phyloP scores from a whole-genome alignment of 2,329 filamentous ascomycete species.

The Chaetomiaceae sp. region DNA sequence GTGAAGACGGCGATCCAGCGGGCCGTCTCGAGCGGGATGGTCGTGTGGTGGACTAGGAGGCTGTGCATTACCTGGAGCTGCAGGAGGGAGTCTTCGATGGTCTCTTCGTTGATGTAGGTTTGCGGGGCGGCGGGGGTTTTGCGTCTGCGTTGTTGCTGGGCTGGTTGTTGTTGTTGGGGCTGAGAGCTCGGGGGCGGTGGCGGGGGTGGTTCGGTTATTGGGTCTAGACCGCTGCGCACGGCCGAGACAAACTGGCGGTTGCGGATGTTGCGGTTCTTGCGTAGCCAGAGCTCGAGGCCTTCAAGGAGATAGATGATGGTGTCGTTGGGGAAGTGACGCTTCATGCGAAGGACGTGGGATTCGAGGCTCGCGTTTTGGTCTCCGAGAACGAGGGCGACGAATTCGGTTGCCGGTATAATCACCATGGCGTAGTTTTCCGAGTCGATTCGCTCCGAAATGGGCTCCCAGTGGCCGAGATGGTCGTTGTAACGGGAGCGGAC shows the following conservation, averaged over 20 bases:
- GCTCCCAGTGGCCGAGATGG: slow-evolving; percentile 59
- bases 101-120: slow-evolving; percentile 60
- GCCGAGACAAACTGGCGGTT: slow-evolving; percentile 64
- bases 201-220: slow-evolving; percentile 23
- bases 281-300: slow-evolving; percentile 60
- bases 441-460: slow-evolving; percentile 46
- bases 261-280: slow-evolving; percentile 61
- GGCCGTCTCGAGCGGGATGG: slow-evolving; percentile 56
- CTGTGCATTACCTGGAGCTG: slow-evolving; percentile 63
- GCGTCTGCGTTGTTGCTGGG: slow-evolving; percentile 19
- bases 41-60: slow-evolving; percentile 66
- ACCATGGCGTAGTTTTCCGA: slow-evolving; percentile 59
- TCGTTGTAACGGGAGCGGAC: slow-evolving; percentile 59
- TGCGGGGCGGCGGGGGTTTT: slow-evolving; percentile 29
- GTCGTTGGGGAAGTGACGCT: slow-evolving; percentile 46
- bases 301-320: slow-evolving; percentile 68
- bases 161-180: background rate
- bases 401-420: slow-evolving; percentile 58
- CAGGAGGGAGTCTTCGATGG: slow-evolving; percentile 66
- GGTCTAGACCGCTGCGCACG: slow-evolving; percentile 47
- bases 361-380: slow-evolving; percentile 48
- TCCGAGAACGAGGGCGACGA: slow-evolving; percentile 55
- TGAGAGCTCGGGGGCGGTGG: background rate
- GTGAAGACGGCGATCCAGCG: slow-evolving; percentile 71
- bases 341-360: slow-evolving; percentile 53